Percentiles rank a stretch among this genome's conserved stretches.
Evolutionary conservation across 306 rosid species (phyloP).

Genomic region (Medicago truncatula): DNA sequence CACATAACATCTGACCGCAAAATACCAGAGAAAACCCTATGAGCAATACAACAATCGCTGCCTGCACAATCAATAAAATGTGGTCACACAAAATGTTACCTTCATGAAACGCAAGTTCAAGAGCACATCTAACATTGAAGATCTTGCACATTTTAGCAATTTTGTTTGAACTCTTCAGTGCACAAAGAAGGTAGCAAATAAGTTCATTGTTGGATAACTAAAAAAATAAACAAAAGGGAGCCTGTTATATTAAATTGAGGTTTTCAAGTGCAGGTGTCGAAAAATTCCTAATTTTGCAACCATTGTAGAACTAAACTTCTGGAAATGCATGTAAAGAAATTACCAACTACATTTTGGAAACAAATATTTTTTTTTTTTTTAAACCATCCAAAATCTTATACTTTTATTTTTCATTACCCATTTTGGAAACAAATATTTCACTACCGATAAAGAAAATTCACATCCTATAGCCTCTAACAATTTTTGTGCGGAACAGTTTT

Average conservation of each 20-base stretch:
- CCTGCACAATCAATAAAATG: constrained; percentile 64
- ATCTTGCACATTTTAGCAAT: constrained; percentile 23
- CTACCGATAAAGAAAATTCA: constrained; percentile 28
- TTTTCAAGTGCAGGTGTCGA: neutral
- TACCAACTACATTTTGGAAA: neutral
- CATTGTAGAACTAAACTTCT: neutral
- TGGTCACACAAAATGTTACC: constrained; percentile 34
- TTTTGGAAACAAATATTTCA: neutral
- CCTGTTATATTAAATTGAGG: constrained; percentile 1
- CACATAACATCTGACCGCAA: constrained; percentile 95
- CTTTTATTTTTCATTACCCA: no score
- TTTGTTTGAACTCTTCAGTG: constrained; percentile 14
- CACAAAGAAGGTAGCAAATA: constrained; percentile 11
- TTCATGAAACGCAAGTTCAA: constrained; percentile 32
- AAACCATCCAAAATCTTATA: no score
- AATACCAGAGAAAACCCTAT: constrained; percentile 87
- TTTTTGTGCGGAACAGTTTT: constrained; percentile 3
- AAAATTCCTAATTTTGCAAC: constrained; percentile 11
- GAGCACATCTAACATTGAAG: constrained; percentile 22
- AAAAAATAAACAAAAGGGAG: constrained; percentile 23
- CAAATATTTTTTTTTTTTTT: no score
- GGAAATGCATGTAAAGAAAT: no score
- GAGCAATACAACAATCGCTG: constrained; percentile 92
- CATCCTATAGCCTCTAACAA: constrained; percentile 21
- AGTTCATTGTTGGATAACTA: neutral